These are phyloP conservation scores for Byssothecium circinans DNA, from an alignment of 2,329 filamentous ascomycete genomes.

Conservation along the genomic window DNA sequence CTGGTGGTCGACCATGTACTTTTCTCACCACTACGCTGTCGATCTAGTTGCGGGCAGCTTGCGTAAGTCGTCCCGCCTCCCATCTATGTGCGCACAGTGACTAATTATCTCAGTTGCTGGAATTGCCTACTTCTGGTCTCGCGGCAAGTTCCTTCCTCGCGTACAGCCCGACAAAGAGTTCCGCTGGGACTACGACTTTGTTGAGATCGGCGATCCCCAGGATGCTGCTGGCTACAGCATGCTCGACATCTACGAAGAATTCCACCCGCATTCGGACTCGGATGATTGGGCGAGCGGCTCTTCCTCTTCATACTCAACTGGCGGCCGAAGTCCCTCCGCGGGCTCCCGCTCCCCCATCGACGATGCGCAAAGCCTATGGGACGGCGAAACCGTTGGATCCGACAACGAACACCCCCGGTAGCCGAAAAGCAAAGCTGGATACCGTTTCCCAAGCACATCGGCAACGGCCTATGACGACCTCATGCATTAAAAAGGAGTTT, in stretches of 20 bases:
- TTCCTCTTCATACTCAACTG: slow-evolving; percentile 72
- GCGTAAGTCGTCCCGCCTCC: slow-evolving; percentile 33
- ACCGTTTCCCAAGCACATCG: slow-evolving; percentile 21
- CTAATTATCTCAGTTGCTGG: slow-evolving; percentile 58
- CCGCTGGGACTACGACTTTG: slow-evolving; percentile 94
- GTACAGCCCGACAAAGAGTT: slow-evolving; percentile 82
- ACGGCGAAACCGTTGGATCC: slow-evolving; percentile 58
- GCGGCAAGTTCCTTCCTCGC: slow-evolving; percentile 77
- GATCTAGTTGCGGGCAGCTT: slow-evolving; percentile 87
- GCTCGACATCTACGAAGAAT: slow-evolving; percentile 58
- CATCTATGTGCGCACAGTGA: slow-evolving; percentile 4
- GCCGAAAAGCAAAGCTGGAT: slow-evolving; percentile 20
- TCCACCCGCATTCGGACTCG: slow-evolving; percentile 62
- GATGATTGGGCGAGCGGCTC: slow-evolving; percentile 92
- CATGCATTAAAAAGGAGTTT: slow-evolving; percentile 43
- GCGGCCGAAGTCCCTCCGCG: slow-evolving; percentile 60
- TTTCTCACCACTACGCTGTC: slow-evolving; percentile 95
- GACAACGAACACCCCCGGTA: slow-evolving; percentile 43
- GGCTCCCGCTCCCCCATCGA: slow-evolving; percentile 54
- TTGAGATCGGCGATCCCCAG: slow-evolving; percentile 73
- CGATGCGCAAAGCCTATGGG: slow-evolving; percentile 60
- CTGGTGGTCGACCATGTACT: slow-evolving; percentile 98
- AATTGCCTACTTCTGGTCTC: slow-evolving; percentile 78
- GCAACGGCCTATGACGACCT: slow-evolving; percentile 38
- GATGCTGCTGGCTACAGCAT: slow-evolving; percentile 56